phyloP scores from a whole-genome alignment of 768 basidiomycete species.

The Phallus indusiatus region DNA sequence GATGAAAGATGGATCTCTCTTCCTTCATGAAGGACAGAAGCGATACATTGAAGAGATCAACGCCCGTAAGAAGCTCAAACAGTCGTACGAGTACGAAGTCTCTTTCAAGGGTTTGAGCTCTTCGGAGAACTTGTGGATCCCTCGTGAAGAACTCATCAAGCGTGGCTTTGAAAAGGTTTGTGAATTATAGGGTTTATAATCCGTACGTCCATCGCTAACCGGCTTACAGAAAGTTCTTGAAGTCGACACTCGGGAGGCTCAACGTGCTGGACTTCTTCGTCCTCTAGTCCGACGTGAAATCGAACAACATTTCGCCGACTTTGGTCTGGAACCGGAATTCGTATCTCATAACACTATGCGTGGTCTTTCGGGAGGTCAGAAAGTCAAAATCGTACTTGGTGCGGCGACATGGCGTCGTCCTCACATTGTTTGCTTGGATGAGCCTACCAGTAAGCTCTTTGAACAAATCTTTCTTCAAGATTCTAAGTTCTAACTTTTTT shows the following conservation, averaged over 20 bases:
- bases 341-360: conserved; percentile 99
- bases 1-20: conserved; percentile 90
- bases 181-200: conserved; percentile 2
- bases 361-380: conserved; percentile 96
- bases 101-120: conserved; percentile 93
- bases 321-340: conserved; percentile 98
- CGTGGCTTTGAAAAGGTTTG: conserved; percentile 91
- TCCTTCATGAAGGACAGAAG: conserved; percentile 92
- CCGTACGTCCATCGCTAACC: conserved; percentile 10
- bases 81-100: conserved; percentile 97
- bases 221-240: conserved; percentile 77
- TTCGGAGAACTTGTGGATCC: conserved; percentile 96
- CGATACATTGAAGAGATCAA: conserved; percentile 88
- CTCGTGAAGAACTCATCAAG: conserved; percentile 94
- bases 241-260: conserved; percentile 95
- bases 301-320: conserved; percentile 99
- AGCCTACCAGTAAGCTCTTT: conserved; percentile 70
- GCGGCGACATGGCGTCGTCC: conserved; percentile 99
- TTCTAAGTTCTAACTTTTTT: conserved; percentile 11
- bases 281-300: conserved; percentile 98
- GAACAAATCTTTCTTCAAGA: neutral
- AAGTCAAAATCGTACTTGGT: conserved; percentile 98
- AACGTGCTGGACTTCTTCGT: conserved; percentile 87
- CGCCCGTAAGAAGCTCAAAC: conserved; percentile 94
- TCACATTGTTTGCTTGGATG: conserved; percentile 94